Base-by-base conservation (phyloP, 768 basidiomycete genomes). In the Rhizopogon rudus region DNA sequence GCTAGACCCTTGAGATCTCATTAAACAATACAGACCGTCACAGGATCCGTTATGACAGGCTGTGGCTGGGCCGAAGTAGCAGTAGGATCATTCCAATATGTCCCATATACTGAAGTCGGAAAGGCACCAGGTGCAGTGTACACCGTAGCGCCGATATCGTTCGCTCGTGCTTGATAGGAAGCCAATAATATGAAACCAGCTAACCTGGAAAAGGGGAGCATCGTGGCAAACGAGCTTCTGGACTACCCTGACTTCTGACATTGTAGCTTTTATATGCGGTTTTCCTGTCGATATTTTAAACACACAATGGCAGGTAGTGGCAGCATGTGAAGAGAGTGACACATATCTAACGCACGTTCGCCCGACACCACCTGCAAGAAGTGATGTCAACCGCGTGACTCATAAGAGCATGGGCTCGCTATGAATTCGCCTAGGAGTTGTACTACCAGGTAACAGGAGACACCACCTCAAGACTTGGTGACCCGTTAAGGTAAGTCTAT, bases 11-110 rank as follows among this genome's bases (percentile, higher is more conserved):
- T 42, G 8, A 40, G 29, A 40, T 13, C 45, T 39, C 25, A 25
- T 43, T 25, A 54, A 20, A 12, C 65, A 58, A 39, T 42, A 64
- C 71, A 42, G 45, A 87, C 87, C 42, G 78, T 75, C 40, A 87
- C 79, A 3, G 84, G 82, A 65, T 88, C 86, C 29, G 85, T 81
- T 41, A 89, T 77, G 29, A 88, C 77, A 1, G 87, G 87, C 66
- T 88, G 87, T 5, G 81, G 81, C 66, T 89, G 87, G 1, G 75
- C 81, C 22, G 80, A 79, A 3, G 86, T 88, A 33, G 80, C 82
- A 0, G 84, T 88, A 8, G 86, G 84, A 58, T 78, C 68, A 64
- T 88, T 88, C 73, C 81, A 87, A 66, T 88, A 89, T 44, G 78
- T 74, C 9, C 70, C 65, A 63, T 81, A 88, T 22, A 76, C 69